Evolutionary conservation across 257 asterid genomes (phyloP), one percentile per base, ranked within the genome.

Genomic region (Przewalskia tangutica): DNA sequence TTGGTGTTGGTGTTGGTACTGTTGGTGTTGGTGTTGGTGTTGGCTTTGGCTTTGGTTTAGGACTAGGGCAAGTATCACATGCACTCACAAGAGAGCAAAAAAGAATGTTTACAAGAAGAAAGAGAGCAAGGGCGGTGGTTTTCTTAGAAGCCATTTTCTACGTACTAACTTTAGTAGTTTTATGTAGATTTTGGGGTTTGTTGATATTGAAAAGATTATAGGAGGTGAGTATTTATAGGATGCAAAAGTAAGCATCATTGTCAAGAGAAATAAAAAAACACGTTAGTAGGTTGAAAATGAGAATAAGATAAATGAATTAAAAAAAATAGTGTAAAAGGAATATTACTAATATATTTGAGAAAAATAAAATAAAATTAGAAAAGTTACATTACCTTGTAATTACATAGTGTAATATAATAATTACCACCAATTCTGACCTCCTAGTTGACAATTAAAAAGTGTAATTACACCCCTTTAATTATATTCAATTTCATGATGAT

Each of bases 51-150:
- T 80, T 84, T 8, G 88, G 86, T 13, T 77, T 86, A 8, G 86
- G n/a, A 86, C 32, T 27, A 27, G 32, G 32, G 32, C 32, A 27
- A 27, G 32, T 27, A 27, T 27, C 89, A 56, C 92, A 90, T 40
- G 93, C 91, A 87, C 83, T 89, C 0, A 88, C 85, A 18, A 90
- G 83, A 67, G 92, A 80, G 85, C 89, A 90, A 56, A 89, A 87
- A 2, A 88, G 55, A 55, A 92, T 86, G 86, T 89, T 91, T 54
- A 89, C 84, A 3, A 85, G 90, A 44, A 89, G 85, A 64, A 90
- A 90, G 27, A 88, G 84, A 65, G 88, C 91, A 80, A 90, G 83
- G 17, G 86, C 42, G 38, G 87, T 73, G 59, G 66, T 86, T 80
- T 81, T 67, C 75, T 81, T 89, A 81, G 86, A 82, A 81, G 86